Percentiles rank a stretch among this genome's conserved stretches.
Evolutionary conservation across 2,329 filamentous ascomycete species (phyloP).

Genomic region (Lasiodiplodia theobromae): DNA sequence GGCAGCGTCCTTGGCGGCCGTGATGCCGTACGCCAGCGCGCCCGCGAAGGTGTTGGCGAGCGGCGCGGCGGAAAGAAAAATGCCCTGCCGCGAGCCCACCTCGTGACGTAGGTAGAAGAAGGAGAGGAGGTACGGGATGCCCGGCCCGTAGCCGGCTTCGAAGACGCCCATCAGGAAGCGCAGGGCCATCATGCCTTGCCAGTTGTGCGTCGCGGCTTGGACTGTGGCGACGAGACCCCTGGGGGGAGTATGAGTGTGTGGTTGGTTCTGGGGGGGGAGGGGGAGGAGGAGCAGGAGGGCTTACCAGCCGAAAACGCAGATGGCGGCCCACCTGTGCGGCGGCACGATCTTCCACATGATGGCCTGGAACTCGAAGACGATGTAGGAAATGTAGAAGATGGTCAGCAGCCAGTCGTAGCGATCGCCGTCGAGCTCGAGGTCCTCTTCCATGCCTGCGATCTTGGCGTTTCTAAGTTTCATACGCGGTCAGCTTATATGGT

Average conservation of each 20-base stretch:
- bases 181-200: slow-evolving; percentile 44
- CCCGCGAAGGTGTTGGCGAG: slow-evolving; percentile 83
- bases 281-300: background rate
- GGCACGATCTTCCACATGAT: slow-evolving; percentile 48
- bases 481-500: slow-evolving; percentile 13
- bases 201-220: slow-evolving; percentile 42
- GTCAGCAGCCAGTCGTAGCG: slow-evolving; percentile 47
- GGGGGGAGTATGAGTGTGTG: background rate
- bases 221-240: slow-evolving; percentile 41
- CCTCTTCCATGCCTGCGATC: slow-evolving; percentile 49
- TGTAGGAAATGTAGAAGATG: slow-evolving; percentile 50
- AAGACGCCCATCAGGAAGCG: slow-evolving; percentile 47
- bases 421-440: slow-evolving; percentile 39
- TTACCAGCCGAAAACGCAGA: slow-evolving; percentile 44
- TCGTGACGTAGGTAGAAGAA: slow-evolving; percentile 67
- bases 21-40: slow-evolving; percentile 63
- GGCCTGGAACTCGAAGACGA: slow-evolving; percentile 44
- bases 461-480: slow-evolving; percentile 43
- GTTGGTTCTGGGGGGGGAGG: background rate
- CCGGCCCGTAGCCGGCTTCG: slow-evolving; percentile 54
- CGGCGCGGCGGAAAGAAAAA: slow-evolving; percentile 64
- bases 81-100: slow-evolving; percentile 62
- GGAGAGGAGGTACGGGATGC: slow-evolving; percentile 59
- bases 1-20: slow-evolving; percentile 40
- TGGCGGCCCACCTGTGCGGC: slow-evolving; percentile 46